These are phyloP conservation scores for Salix brachista DNA, from an alignment of 345 rosid species.

Conservation along the genomic window DNA sequence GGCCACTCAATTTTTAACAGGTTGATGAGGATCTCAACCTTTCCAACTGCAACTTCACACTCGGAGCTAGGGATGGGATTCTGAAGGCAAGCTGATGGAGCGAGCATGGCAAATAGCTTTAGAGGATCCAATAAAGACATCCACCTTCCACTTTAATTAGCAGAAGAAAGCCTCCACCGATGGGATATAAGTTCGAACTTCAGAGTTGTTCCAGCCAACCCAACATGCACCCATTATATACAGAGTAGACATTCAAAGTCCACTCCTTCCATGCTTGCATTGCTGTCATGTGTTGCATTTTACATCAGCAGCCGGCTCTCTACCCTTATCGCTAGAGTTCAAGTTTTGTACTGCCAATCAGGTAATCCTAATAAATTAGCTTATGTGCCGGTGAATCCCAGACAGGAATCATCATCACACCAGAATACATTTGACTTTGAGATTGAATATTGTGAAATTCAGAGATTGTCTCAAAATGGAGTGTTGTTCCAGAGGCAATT, in stretches of 20 bases:
- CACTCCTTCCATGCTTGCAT: not conserved
- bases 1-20: not conserved
- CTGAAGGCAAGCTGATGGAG: slow-evolving; percentile 36
- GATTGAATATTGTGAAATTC: not conserved
- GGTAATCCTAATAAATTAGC: not conserved
- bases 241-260: not conserved
- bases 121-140: slow-evolving; percentile 8
- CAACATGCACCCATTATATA: not conserved
- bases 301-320: not conserved
- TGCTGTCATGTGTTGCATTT: not conserved
- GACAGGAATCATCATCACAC: not conserved
- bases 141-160: not conserved
- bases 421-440: not conserved
- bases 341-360: not conserved
- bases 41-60: slow-evolving; percentile 27
- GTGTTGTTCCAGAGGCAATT: no score
- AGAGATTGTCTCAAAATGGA: not conserved
- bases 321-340: not conserved
- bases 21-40: slow-evolving; percentile 14
- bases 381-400: not conserved
- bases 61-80: slow-evolving; percentile 26
- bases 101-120: slow-evolving; percentile 6
- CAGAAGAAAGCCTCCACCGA: not conserved
- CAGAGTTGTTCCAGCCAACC: not conserved
- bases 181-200: not conserved